phyloP scores from a whole-genome alignment of 148 eudicot species.

The Chenopodium suecicum region DNA sequence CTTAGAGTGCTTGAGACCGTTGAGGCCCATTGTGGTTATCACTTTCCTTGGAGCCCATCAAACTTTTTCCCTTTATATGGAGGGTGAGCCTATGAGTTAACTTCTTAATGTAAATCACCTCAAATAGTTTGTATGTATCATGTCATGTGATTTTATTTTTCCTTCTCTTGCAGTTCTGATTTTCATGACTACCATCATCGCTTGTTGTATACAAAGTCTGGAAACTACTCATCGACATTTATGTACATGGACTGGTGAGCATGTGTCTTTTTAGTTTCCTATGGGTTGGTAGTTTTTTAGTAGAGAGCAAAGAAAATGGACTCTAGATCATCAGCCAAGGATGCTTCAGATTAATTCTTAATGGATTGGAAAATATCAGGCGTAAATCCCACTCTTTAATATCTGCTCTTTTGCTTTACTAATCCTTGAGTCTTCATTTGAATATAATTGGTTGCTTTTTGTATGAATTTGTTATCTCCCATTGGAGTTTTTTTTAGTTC shows the following conservation, averaged over 20 bases:
- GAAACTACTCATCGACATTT: constrained; percentile 95
- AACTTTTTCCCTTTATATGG: constrained; percentile 87
- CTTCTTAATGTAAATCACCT: not conserved
- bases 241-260: constrained; percentile 89
- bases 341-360: not conserved
- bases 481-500: not conserved
- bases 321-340: not conserved
- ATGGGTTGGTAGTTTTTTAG: too few relatives aligned
- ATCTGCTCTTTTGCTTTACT: not conserved
- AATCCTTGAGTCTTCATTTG: not conserved
- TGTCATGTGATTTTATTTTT: not conserved
- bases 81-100: constrained; percentile 50
- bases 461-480: not conserved
- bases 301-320: not conserved
- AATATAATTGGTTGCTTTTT: not conserved
- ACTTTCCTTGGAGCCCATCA: constrained; percentile 94
- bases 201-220: constrained; percentile 81
- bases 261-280: too few relatives aligned
- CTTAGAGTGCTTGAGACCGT: constrained; percentile 96
- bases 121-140: not conserved
- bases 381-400: not conserved
- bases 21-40: constrained; percentile 94
- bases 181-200: constrained; percentile 98
- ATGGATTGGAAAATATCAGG: not conserved
- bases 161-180: constrained; percentile 60